Conservation (phyloP, 2,329 filamentous ascomycete genomes). For the Talaromyces islandicus region DNA sequence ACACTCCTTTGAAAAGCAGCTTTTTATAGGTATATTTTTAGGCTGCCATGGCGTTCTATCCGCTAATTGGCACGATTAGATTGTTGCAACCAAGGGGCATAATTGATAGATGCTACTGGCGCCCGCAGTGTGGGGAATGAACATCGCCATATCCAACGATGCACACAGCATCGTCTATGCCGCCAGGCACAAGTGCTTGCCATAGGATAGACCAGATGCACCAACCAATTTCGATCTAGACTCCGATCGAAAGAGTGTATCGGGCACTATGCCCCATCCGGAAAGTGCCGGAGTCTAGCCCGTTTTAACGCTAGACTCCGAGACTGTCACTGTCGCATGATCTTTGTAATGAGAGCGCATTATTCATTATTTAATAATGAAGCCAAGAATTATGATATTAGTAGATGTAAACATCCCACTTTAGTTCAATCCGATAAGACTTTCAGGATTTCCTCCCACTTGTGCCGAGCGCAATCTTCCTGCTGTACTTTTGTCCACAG, state of each 20-base stretch:
- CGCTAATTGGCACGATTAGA: too few relatives aligned
- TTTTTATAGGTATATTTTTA: neutral
- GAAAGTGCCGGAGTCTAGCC: neutral
- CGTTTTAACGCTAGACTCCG: neutral
- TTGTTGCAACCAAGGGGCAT: too few relatives aligned
- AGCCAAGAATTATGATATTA: neutral
- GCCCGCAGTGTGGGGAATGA: neutral
- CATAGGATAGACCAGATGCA: neutral
- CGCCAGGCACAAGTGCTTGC: too few relatives aligned
- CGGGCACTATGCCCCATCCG: neutral
- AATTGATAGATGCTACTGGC: too few relatives aligned
- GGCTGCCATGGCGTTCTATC: too few relatives aligned
- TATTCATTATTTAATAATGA: too few relatives aligned
- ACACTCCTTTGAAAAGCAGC: neutral
- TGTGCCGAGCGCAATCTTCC: neutral
- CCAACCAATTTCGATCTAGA: neutral
- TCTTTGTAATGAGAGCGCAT: too few relatives aligned
- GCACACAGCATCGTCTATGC: neutral
- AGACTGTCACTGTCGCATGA: neutral
- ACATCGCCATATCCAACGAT: neutral
- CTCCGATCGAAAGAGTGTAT: neutral
- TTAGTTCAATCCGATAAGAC: neutral
- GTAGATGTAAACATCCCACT: neutral
- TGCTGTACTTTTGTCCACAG: neutral
- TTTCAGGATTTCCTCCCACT: neutral